Evolutionary conservation across 2,329 filamentous ascomycete species (phyloP), one percentile per base, ranked within the genome.

Genomic region (Xylariaceae sp.): DNA sequence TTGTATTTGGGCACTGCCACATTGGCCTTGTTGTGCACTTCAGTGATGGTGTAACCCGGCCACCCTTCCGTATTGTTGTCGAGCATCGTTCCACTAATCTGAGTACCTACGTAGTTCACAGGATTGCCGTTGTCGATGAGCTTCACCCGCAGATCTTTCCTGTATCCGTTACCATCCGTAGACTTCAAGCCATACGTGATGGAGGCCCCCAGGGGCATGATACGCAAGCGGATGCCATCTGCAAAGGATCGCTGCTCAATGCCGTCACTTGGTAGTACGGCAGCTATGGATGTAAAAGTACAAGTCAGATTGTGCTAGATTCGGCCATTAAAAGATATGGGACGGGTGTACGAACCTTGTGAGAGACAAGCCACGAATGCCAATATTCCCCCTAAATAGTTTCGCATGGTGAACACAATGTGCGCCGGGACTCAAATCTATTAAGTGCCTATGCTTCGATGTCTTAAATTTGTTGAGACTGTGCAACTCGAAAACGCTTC

Each of bases 191-290:
- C 69, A 47, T 62, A 66, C 6, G 67, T 70, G 50, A 72, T 66
- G 38, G 68, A 69, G 33, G 67, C 69, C 12, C 70, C 69, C 1
- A 72, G 58, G 0, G 68, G 67, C 65, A 72, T 69, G 33, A 70
- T 63, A 10, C 64, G 59, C 17, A 66, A 52, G 18, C 58, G 53
- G 10, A 65, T 44, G 31, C 59, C 59, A 11, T 55, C 47, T 11
- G 49, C 59, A 46, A 64, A 59, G 11, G 54, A 27, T 27, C 22
- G 22, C 22, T 27, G 22, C 7, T 27, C 22, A 27, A 27, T 4
- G 7, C 7, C 22, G 22, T 27, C 22, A 27, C 22, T 27, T 27
- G 22, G 22, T 7, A 4, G 7, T 27, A 27, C 22, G 22, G 22
- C 22, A 27, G 22, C 22, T 27, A 7, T 27, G 22, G 4, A 27